A percentile compares a stretch with the other conserved stretches of the same genome.
phyloP scores from a whole-genome alignment of 257 asterid genomes.

The Asclepias syriaca region DNA sequence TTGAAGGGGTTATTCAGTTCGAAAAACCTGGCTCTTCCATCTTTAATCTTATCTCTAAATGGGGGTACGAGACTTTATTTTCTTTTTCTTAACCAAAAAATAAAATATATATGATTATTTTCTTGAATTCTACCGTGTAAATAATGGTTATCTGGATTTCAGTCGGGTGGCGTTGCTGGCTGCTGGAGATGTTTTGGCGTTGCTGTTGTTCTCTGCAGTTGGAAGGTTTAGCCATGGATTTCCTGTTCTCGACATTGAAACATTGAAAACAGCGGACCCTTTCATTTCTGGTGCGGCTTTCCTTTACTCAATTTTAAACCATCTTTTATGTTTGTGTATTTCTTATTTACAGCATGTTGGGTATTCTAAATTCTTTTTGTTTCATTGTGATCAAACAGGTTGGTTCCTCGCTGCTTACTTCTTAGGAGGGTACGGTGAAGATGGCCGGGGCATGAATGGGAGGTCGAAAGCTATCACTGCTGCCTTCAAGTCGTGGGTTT shows the following conservation, averaged over 20 bases:
- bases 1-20: constrained; percentile 85
- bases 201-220: constrained; percentile 74
- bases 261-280: constrained; percentile 80
- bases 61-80: constrained; percentile 44
- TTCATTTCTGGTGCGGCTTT: constrained; percentile 64
- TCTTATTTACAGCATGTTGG: background rate
- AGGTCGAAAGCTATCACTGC: constrained; percentile 53
- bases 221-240: constrained; percentile 89
- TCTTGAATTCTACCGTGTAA: background rate
- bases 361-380: constrained; percentile 4
- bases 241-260: constrained; percentile 61
- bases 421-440: constrained; percentile 86
- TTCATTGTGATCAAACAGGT: constrained; percentile 37
- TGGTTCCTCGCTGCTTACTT: constrained; percentile 94
- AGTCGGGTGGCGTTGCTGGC: constrained; percentile 76
- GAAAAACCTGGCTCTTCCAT: constrained; percentile 50
- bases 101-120: too few relatives aligned
- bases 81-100: background rate
- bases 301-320: background rate
- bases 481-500: constrained; percentile 80
- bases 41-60: constrained; percentile 38
- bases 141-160: constrained; percentile 8
- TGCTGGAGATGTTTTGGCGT: constrained; percentile 78
- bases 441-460: constrained; percentile 83
- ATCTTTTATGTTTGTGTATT: background rate